These are phyloP conservation scores for Gymnopus androsaceus DNA, from an alignment of 1,284 basidiomycete genomes.

Conservation along the genomic window DNA sequence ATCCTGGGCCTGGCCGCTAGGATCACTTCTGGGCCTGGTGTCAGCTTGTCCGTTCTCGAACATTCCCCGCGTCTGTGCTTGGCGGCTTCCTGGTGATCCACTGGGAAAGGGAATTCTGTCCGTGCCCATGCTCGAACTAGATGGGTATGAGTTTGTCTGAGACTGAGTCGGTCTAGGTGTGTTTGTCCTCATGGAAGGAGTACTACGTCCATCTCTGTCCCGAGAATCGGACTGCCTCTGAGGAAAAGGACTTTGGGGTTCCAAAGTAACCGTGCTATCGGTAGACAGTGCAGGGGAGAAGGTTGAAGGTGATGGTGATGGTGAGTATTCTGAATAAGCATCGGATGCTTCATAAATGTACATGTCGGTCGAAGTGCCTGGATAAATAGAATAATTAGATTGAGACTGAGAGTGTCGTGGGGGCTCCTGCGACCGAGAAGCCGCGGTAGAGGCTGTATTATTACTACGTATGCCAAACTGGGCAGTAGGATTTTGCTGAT, in stretches of 20 bases:
- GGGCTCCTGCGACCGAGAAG: conserved; percentile 1
- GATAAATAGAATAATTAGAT: conserved; percentile 40
- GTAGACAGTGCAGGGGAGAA: conserved; percentile 52
- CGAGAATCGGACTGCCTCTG: conserved; percentile 27
- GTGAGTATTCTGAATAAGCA: conserved; percentile 46
- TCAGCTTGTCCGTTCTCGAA: conserved; percentile 16
- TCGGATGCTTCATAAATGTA: conserved; percentile 65
- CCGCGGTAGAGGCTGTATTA: neutral
- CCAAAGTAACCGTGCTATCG: conserved; percentile 46
- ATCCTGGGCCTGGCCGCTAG: neutral
- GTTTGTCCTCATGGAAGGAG: conserved; percentile 10
- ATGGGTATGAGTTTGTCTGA: neutral
- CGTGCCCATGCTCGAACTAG: neutral
- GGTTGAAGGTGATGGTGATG: conserved; percentile 38
- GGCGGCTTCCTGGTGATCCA: conserved; percentile 27
- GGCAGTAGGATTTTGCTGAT: conserved; percentile 1
- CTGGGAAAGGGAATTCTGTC: conserved; percentile 20
- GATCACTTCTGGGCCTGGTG: neutral
- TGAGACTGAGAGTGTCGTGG: neutral
- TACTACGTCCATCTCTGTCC: neutral
- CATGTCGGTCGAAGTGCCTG: conserved; percentile 42
- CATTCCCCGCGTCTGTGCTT: conserved; percentile 29
- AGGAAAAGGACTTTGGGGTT: conserved; percentile 16
- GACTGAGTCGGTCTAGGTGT: conserved; percentile 14
- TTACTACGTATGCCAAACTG: neutral